A percentile compares a stretch with the other conserved stretches of the same genome.
These are phyloP conservation scores for Lichenothelia convexa DNA, from an alignment of 495 filamentous ascomycete species.

Conservation along the genomic window DNA sequence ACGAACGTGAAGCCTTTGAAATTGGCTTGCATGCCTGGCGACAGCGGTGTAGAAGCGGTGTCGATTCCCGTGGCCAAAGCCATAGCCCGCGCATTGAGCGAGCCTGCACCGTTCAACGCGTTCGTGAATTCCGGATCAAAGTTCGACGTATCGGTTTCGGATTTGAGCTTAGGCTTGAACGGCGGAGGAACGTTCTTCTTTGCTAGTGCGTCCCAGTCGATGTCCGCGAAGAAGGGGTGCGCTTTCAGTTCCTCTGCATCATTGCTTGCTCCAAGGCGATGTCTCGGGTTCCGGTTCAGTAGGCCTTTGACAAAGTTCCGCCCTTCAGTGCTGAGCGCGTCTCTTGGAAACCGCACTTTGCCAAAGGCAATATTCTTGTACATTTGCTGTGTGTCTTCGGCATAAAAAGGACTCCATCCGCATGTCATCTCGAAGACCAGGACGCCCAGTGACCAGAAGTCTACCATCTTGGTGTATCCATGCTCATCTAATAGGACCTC, in stretches of 20 bases:
- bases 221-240: constrained; percentile 85
- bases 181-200: constrained; percentile 90
- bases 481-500: constrained; percentile 90
- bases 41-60: constrained; percentile 72
- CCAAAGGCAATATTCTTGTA: constrained; percentile 99
- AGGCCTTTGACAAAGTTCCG: constrained; percentile 96
- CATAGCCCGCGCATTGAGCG: constrained; percentile 73
- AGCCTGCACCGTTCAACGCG: constrained; percentile 54
- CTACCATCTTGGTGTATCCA: constrained; percentile 99
- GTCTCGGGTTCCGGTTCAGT: constrained; percentile 90
- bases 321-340: constrained; percentile 83
- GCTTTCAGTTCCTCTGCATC: constrained; percentile 91
- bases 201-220: constrained; percentile 73
- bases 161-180: constrained; percentile 94
- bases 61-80: constrained; percentile 58
- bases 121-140: constrained; percentile 98
- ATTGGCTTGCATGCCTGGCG: constrained; percentile 89
- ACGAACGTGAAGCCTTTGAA: constrained; percentile 98
- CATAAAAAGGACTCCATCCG: constrained; percentile 97
- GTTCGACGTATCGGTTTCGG: constrained; percentile 87
- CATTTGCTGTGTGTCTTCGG: constrained; percentile 98
- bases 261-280: constrained; percentile 73
- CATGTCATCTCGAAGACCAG: constrained; percentile 99
- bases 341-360: constrained; percentile 89
- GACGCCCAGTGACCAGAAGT: constrained; percentile 97